These are phyloP conservation scores for Berberis thunbergii DNA, from an alignment of 164 flowering plant genomes.

Conservation along the genomic window DNA sequence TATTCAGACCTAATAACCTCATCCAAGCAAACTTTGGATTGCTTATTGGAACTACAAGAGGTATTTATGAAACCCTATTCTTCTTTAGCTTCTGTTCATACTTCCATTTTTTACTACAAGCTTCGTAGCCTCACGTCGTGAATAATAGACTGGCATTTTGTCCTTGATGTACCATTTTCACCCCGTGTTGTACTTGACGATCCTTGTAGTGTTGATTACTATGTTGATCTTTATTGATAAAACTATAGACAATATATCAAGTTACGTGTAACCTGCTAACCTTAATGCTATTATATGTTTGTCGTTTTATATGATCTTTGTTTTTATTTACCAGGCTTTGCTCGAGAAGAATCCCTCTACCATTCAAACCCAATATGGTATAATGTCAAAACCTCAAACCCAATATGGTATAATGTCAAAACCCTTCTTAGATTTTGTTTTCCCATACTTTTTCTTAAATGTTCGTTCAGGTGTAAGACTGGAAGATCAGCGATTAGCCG, in stretches of 20 bases:
- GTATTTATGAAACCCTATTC: slow-evolving; percentile 21
- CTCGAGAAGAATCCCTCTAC: slow-evolving; percentile 71
- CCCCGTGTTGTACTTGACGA: neutral
- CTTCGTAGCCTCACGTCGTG: no score
- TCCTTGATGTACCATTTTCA: neutral
- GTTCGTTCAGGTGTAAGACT: no score
- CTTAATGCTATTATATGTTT: no score
- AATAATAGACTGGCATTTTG: no score
- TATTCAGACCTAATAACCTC: slow-evolving; percentile 59
- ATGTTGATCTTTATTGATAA: no score
- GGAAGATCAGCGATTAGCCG: no score
- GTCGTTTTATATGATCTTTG: neutral
- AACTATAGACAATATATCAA: no score
- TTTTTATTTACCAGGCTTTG: slow-evolving; percentile 46
- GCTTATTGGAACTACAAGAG: slow-evolving; percentile 71
- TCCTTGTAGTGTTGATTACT: neutral
- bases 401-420: neutral
- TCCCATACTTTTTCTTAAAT: no score
- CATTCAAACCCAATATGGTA: slow-evolving; percentile 44
- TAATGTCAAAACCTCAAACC: no score
- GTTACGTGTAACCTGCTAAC: no score
- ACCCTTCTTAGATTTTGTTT: no score
- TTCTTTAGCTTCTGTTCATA: neutral
- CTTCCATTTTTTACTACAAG: neutral
- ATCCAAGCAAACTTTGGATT: slow-evolving; percentile 56